Evolutionary conservation across 495 filamentous ascomycete genomes (phyloP).

Genomic region (Barbatosphaeria neglecta): DNA sequence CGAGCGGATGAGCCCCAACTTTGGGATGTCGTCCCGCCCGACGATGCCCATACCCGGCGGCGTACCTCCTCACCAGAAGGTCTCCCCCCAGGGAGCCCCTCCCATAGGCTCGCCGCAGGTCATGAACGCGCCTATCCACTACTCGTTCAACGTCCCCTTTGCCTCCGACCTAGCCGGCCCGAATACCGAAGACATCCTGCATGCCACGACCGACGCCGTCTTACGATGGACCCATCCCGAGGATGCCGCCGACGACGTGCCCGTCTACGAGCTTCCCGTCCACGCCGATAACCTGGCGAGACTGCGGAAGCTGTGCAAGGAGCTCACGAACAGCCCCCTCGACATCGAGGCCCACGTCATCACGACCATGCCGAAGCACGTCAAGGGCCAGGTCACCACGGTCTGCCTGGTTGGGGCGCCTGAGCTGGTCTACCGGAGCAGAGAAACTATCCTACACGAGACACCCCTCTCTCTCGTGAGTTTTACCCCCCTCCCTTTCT

Average conservation of each 20-base stretch:
- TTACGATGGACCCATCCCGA: constrained; percentile 86
- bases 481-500: too few relatives aligned
- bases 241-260: constrained; percentile 68
- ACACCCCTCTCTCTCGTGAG: constrained; percentile 80
- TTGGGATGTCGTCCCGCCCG: constrained; percentile 57
- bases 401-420: constrained; percentile 79
- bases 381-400: constrained; percentile 68
- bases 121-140: constrained; percentile 55
- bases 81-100: constrained; percentile 47
- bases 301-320: constrained; percentile 63
- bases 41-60: constrained; percentile 59
- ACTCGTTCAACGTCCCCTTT: constrained; percentile 92
- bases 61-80: constrained; percentile 57
- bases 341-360: constrained; percentile 70
- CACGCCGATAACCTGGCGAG: constrained; percentile 74
- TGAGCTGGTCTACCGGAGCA: constrained; percentile 72
- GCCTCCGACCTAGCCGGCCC: constrained; percentile 82
- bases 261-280: constrained; percentile 76
- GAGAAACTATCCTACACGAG: constrained; percentile 73
- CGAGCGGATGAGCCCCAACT: constrained; percentile 78
- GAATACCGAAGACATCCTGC: constrained; percentile 80
- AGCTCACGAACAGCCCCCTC: constrained; percentile 57
- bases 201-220: constrained; percentile 71
- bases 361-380: constrained; percentile 68
- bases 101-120: constrained; percentile 53